phyloP scores from a whole-genome alignment of 208 protist genomes.

The Angomonas ambiguus region DNA sequence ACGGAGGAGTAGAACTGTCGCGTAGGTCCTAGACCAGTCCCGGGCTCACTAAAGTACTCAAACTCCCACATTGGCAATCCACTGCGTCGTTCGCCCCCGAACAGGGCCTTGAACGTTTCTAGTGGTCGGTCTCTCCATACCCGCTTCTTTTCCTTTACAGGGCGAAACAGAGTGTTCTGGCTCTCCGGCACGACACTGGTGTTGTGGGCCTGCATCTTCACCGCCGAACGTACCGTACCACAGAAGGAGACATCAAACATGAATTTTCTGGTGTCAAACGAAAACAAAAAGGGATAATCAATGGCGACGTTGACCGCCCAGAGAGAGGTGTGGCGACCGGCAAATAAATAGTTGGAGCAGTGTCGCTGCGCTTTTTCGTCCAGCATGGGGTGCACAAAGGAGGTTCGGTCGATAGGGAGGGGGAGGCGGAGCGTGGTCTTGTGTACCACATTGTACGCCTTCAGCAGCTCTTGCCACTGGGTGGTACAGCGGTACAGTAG shows the following conservation, averaged over 20 bases:
- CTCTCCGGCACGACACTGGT: not conserved
- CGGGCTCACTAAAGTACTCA: constrained; percentile 87
- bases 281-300: constrained; percentile 82
- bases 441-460: not conserved
- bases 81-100: constrained; percentile 26
- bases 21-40: constrained; percentile 86
- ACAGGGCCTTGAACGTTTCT: constrained; percentile 58
- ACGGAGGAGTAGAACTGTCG: constrained; percentile 90
- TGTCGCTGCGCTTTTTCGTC: constrained; percentile 80
- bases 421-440: constrained; percentile 14
- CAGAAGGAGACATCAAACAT: constrained; percentile 81
- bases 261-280: constrained; percentile 56
- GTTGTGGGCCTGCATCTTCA: constrained; percentile 33
- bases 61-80: constrained; percentile 70
- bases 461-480: constrained; percentile 50
- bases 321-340: constrained; percentile 62
- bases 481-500: constrained; percentile 34
- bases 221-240: constrained; percentile 46
- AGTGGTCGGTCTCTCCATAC: constrained; percentile 56
- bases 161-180: constrained; percentile 4
- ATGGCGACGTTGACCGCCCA: constrained; percentile 81
- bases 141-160: constrained; percentile 33
- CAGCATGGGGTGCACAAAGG: constrained; percentile 72
- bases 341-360: constrained; percentile 64
- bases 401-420: constrained; percentile 30